phyloP scores from a whole-genome alignment of 2,329 filamentous ascomycete genomes.

The Trichoderma sp. region DNA sequence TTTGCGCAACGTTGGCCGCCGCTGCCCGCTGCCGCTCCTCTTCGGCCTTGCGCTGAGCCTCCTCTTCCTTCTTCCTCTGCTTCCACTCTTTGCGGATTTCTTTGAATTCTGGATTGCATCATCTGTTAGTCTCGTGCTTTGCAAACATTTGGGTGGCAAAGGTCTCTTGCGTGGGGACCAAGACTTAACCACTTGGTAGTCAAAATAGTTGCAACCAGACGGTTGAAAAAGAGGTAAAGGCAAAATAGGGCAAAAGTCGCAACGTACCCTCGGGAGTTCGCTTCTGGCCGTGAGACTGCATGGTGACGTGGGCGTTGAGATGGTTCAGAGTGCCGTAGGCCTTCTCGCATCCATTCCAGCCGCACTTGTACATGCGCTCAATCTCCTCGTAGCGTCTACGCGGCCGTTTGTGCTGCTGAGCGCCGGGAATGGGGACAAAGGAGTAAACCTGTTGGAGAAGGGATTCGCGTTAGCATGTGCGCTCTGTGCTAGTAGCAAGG shows the following conservation, averaged over 20 bases:
- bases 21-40: constrained; percentile 71
- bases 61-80: constrained; percentile 98
- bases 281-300: constrained; percentile 95
- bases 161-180: neutral
- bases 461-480: neutral
- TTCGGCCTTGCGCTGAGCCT: constrained; percentile 81
- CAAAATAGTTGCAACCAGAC: neutral
- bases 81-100: constrained; percentile 99
- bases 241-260: neutral
- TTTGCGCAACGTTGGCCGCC: constrained; percentile 53
- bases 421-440: constrained; percentile 94
- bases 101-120: constrained; percentile 79
- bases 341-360: constrained; percentile 97
- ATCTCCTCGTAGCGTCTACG: constrained; percentile 95
- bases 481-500: neutral
- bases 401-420: constrained; percentile 94
- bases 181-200: neutral
- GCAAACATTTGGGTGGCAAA: neutral
- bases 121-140: neutral
- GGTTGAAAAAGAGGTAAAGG: neutral
- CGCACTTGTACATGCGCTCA: constrained; percentile 99
- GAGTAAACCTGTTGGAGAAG: constrained; percentile 76
- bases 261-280: constrained; percentile 91
- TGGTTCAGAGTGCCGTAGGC: constrained; percentile 97
- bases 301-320: constrained; percentile 95